A percentile compares a stretch with the other conserved stretches of the same genome.
Conservation (phyloP, 768 basidiomycete species). For the Boletus bicolor region DNA sequence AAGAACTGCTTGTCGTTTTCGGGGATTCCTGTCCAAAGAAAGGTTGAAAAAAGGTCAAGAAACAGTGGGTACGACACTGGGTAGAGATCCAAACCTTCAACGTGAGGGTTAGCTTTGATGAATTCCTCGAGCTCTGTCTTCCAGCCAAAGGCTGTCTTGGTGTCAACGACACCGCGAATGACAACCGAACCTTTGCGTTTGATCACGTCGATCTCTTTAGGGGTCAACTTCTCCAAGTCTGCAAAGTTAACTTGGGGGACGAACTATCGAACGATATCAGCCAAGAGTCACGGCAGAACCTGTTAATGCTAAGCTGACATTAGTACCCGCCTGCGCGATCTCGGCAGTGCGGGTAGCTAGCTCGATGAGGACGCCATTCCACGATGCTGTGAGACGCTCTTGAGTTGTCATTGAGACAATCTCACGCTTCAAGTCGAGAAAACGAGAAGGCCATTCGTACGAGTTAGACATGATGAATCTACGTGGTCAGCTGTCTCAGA, state of each 20-base stretch:
- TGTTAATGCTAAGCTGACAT: constrained; percentile 35
- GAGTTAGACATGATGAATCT: constrained; percentile 12
- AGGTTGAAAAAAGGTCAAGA: neutral
- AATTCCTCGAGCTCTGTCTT: constrained; percentile 54
- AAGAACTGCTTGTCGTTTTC: constrained; percentile 68
- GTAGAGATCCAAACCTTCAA: constrained; percentile 41
- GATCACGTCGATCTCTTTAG: constrained; percentile 48
- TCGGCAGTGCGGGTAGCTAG: constrained; percentile 43
- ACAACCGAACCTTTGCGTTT: constrained; percentile 57
- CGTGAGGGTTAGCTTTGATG: constrained; percentile 52
- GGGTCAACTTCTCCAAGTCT: constrained; percentile 46
- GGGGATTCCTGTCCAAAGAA: constrained; percentile 44
- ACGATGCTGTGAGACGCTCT: constrained; percentile 47
- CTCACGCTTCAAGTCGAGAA: constrained; percentile 54
- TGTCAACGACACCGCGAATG: constrained; percentile 58
- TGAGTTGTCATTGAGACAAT: constrained; percentile 51
- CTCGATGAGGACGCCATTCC: constrained; percentile 55
- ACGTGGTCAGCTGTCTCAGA: neutral
- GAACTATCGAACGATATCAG: constrained; percentile 36
- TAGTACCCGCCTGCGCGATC: constrained; percentile 45
- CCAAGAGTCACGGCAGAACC: neutral
- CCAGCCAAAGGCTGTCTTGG: constrained; percentile 55
- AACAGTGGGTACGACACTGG: neutral
- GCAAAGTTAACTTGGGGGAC: constrained; percentile 61
- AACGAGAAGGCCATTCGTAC: constrained; percentile 37